These are phyloP conservation scores for Sporothrix euskadiensis DNA, from an alignment of 2,329 filamentous ascomycete species.

Conservation along the genomic window DNA sequence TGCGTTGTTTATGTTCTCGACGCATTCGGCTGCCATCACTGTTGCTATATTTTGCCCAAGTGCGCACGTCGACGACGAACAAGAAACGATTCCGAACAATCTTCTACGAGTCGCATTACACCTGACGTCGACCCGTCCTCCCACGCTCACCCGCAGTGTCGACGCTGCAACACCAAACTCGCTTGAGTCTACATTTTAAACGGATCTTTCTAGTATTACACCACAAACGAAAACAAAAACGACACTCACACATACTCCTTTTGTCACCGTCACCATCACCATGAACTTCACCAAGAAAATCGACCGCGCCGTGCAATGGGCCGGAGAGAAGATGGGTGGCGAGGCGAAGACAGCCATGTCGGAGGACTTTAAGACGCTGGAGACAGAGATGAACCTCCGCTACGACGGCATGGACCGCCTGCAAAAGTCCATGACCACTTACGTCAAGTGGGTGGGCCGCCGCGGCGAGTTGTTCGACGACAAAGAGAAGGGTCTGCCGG, in stretches of 20 bases:
- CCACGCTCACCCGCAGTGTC: not conserved
- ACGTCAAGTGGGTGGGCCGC: slow-evolving; percentile 84
- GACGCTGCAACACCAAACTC: not conserved
- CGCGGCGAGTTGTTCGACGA: slow-evolving; percentile 78
- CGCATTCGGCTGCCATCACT: slow-evolving; percentile 10
- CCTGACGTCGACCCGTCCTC: not conserved
- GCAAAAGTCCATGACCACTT: slow-evolving; percentile 79
- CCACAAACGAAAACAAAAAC: not conserved
- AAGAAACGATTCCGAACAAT: not conserved
- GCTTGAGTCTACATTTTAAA: too few relatives aligned
- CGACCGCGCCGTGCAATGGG: slow-evolving; percentile 96
- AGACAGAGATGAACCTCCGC: slow-evolving; percentile 85
- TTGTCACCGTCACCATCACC: slow-evolving; percentile 28
- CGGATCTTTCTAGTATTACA: not conserved
- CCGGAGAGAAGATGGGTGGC: slow-evolving; percentile 90
- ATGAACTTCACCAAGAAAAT: slow-evolving; percentile 78
- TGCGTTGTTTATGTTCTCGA: not conserved
- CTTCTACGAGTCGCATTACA: not conserved
- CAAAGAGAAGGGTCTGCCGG: slow-evolving; percentile 80
- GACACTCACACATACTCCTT: not conserved
- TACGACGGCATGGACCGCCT: slow-evolving; percentile 90
- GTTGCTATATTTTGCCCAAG: not conserved
- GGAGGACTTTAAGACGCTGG: slow-evolving; percentile 87
- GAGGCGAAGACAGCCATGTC: slow-evolving; percentile 84
- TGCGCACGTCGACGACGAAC: not conserved